Evolutionary conservation across 805 yeast genomes (phyloP).

Genomic region (Candida nonsorbophila): DNA sequence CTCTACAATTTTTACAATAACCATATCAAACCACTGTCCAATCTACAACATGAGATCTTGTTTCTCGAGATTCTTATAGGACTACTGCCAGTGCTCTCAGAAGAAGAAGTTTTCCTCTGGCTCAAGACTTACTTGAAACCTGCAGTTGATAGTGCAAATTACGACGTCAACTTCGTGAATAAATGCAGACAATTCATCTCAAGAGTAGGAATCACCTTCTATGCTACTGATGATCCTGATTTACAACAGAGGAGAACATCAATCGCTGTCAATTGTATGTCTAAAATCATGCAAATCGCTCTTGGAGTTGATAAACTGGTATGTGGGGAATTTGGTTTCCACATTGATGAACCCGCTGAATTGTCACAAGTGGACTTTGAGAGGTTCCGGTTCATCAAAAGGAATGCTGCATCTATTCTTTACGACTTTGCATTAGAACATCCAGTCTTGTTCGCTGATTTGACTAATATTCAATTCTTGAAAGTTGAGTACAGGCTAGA

Average conservation of each 20-base stretch:
- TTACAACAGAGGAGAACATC: conserved; percentile 14
- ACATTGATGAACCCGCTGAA: conserved; percentile 7
- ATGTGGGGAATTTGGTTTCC: too few relatives aligned
- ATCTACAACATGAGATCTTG: conserved; percentile 25
- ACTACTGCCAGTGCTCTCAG: conserved; percentile 24
- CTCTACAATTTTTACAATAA: conserved; percentile 28
- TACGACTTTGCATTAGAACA: conserved; percentile 36
- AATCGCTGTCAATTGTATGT: conserved; percentile 17
- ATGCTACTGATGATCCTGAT: conserved; percentile 15
- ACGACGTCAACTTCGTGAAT: conserved; percentile 30
- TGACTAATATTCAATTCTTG: conserved; percentile 31
- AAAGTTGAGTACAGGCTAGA: conserved; percentile 30
- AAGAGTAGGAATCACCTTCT: conserved; percentile 12
- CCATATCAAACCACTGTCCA: conserved; percentile 20
- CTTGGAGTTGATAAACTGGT: conserved; percentile 14
- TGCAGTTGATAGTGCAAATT: conserved; percentile 58
- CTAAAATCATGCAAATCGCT: conserved; percentile 18
- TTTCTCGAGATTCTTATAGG: conserved; percentile 35
- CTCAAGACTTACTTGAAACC: conserved; percentile 41
- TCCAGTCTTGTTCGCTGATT: conserved; percentile 28
- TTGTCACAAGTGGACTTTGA: conserved; percentile 39
- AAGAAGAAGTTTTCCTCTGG: conserved; percentile 42
- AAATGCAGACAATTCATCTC: conserved; percentile 22
- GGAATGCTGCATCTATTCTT: conserved; percentile 38
- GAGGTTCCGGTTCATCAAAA: conserved; percentile 41